phyloP scores from a whole-genome alignment of 345 rosid species.

The Salix arbutifolia region DNA sequence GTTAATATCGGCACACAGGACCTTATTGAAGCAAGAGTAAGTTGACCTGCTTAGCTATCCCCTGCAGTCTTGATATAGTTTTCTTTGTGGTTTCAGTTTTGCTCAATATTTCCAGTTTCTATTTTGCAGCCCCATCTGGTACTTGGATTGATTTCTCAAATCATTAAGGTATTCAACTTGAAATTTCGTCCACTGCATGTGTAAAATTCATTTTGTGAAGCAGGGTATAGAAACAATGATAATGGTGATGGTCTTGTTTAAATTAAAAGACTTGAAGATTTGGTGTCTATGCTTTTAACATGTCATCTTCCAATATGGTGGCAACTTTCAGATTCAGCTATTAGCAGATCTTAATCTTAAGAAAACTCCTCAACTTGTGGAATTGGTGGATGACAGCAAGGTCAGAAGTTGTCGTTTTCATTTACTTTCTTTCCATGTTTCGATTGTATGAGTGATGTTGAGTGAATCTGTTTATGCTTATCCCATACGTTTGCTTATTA shows the following conservation, averaged over 20 bases:
- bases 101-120: slow-evolving; percentile 10
- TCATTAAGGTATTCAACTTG: slow-evolving; percentile 64
- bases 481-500: not conserved
- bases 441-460: not conserved
- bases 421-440: not conserved
- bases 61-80: slow-evolving; percentile 1
- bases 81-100: slow-evolving; percentile 11
- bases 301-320: not conserved
- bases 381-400: slow-evolving; percentile 76
- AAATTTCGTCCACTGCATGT: slow-evolving; percentile 1
- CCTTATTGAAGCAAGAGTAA: slow-evolving; percentile 90
- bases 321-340: slow-evolving; percentile 69
- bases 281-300: not conserved
- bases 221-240: not conserved
- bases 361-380: slow-evolving; percentile 95
- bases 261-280: not conserved
- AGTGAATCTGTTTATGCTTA: not conserved
- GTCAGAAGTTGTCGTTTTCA: slow-evolving; percentile 27
- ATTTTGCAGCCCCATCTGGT: slow-evolving; percentile 77
- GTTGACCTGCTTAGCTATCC: slow-evolving; percentile 17
- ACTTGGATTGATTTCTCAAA: slow-evolving; percentile 95
- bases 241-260: not conserved
- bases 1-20: slow-evolving; percentile 95
- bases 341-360: slow-evolving; percentile 85
- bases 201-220: not conserved